A percentile compares a stretch with the other conserved stretches of the same genome.
These are phyloP conservation scores for Crithidia expoeki DNA, from an alignment of 208 protist species.

Conservation along the genomic window DNA sequence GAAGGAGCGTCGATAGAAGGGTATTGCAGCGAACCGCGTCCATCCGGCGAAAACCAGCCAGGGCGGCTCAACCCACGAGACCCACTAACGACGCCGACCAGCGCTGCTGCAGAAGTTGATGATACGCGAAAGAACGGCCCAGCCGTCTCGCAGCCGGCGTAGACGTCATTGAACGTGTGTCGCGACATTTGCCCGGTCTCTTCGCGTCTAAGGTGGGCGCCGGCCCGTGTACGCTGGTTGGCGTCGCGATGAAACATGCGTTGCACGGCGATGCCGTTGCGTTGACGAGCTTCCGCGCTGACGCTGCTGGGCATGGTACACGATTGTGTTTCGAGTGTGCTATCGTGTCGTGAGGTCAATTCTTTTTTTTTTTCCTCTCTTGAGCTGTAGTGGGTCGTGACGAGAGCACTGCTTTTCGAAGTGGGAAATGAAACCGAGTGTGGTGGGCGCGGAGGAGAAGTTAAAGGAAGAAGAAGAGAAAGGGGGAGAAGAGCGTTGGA, in stretches of 20 bases:
- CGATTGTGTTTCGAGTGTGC: too few relatives aligned
- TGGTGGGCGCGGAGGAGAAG: too few relatives aligned
- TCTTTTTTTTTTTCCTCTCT: too few relatives aligned
- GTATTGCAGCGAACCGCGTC: conserved; percentile 32
- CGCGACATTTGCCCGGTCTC: background rate
- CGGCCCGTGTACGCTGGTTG: background rate
- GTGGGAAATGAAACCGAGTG: too few relatives aligned
- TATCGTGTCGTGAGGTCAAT: too few relatives aligned
- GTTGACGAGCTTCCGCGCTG: conserved; percentile 32
- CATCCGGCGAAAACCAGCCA: conserved; percentile 22
- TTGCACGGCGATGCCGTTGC: conserved; percentile 50
- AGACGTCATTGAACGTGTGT: background rate
- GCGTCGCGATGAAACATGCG: conserved; percentile 36
- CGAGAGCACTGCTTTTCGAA: too few relatives aligned
- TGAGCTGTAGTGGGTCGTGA: too few relatives aligned
- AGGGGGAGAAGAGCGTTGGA: too few relatives aligned
- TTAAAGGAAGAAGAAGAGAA: too few relatives aligned
- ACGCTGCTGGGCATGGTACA: conserved; percentile 4
- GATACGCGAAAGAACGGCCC: conserved; percentile 16
- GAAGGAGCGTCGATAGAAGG: conserved; percentile 33
- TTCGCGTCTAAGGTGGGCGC: background rate
- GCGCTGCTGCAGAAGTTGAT: conserved; percentile 22
- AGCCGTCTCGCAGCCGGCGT: conserved; percentile 2
- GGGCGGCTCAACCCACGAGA: conserved; percentile 11
- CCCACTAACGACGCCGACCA: conserved; percentile 17